These are phyloP conservation scores for Phycomyces nitens DNA, from an alignment of 192 early-diverging fungal genomes.

Conservation along the genomic window DNA sequence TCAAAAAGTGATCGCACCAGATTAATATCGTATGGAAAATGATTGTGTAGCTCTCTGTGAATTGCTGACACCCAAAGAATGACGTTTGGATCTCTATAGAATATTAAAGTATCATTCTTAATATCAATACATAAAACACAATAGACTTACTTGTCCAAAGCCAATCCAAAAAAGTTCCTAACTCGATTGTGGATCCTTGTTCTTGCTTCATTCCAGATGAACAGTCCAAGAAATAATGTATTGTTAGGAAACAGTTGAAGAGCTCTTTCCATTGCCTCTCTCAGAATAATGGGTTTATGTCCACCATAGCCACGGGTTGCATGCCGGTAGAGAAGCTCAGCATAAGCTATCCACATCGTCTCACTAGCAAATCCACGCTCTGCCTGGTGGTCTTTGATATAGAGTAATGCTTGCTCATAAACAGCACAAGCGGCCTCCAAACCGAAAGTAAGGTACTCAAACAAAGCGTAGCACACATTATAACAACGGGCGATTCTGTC, in stretches of 20 bases:
- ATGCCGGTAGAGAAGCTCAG: conserved; percentile 35
- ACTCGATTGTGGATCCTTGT: conserved; percentile 61
- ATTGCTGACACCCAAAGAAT: conserved; percentile 55
- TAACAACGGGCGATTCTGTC: conserved; percentile 29
- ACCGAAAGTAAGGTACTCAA: conserved; percentile 41
- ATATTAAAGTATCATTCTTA: conserved; percentile 22
- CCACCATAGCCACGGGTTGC: conserved; percentile 13
- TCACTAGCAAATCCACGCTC: conserved; percentile 32
- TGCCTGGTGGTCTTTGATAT: conserved; percentile 17
- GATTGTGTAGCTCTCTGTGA: conserved; percentile 52
- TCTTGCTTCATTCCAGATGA: conserved; percentile 57
- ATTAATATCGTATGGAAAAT: conserved; percentile 49
- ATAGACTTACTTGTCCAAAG: conserved; percentile 44
- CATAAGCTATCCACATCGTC: conserved; percentile 38
- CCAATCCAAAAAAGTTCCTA: conserved; percentile 34
- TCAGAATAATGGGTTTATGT: conserved; percentile 39
- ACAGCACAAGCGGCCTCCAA: conserved; percentile 33
- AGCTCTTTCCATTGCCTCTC: conserved; percentile 41
- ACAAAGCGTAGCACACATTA: conserved; percentile 41
- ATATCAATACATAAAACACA: too few species aligned
- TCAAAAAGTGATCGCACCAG: conserved; percentile 58
- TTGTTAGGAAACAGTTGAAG: conserved; percentile 55
- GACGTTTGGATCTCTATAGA: conserved; percentile 47
- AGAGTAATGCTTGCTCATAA: conserved; percentile 34
- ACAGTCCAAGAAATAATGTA: conserved; percentile 48